Conservation (phyloP, 2,329 filamentous ascomycete genomes). For the Fusarium kyushuense region DNA sequence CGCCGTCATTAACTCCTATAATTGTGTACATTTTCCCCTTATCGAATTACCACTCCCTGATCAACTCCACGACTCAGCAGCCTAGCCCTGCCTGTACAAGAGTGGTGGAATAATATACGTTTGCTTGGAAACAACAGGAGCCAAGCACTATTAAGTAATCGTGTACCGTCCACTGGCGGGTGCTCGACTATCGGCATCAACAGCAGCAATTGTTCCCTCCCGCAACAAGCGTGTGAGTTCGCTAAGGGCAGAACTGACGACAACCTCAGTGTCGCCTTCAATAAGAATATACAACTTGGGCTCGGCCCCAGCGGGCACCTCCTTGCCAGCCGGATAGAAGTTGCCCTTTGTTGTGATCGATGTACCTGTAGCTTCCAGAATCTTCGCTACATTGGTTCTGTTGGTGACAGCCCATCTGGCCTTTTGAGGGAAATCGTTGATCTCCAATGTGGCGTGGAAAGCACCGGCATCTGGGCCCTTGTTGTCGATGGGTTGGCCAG, state of each 20-base stretch:
- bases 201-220: slow-evolving; percentile 90
- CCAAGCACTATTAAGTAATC: slow-evolving; percentile 70
- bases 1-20: slow-evolving; percentile 39
- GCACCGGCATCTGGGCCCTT: slow-evolving; percentile 97
- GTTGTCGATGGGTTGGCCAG: slow-evolving; percentile 96
- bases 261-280: slow-evolving; percentile 94
- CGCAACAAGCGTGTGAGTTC: slow-evolving; percentile 89
- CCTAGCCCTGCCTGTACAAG: neutral
- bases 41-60: slow-evolving; percentile 1
- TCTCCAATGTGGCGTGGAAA: slow-evolving; percentile 96
- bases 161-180: slow-evolving; percentile 87
- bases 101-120: neutral
- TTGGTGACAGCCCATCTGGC: slow-evolving; percentile 99
- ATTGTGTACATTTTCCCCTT: slow-evolving; percentile 14
- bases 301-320: slow-evolving; percentile 77
- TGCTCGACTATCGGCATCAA: slow-evolving; percentile 84
- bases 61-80: slow-evolving; percentile 12
- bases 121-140: neutral
- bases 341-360: slow-evolving; percentile 98
- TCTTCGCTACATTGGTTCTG: slow-evolving; percentile 97
- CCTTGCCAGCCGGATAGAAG: slow-evolving; percentile 86
- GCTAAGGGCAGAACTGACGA: slow-evolving; percentile 89
- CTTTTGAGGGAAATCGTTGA: slow-evolving; percentile 99
- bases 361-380: slow-evolving; percentile 91
- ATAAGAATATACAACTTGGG: slow-evolving; percentile 99